These are phyloP conservation scores for Penicillium verhagenii DNA, from an alignment of 495 filamentous ascomycete genomes.

Conservation along the genomic window DNA sequence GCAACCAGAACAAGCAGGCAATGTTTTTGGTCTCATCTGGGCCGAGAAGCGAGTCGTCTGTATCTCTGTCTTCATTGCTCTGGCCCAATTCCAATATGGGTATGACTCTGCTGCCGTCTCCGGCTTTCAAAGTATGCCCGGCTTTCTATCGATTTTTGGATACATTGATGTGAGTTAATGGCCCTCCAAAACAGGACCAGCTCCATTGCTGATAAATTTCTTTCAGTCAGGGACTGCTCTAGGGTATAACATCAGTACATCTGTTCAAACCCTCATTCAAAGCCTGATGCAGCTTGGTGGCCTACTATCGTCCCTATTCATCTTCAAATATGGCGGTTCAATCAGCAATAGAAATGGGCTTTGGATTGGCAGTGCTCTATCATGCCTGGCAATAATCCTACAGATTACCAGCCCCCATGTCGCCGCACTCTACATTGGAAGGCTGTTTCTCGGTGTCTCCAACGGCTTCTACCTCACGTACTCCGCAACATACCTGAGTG, in stretches of 20 bases:
- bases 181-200: background rate
- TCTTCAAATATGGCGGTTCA: constrained; percentile 2
- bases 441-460: constrained; percentile 2
- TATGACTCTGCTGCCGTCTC: constrained; percentile 5
- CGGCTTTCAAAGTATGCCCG: constrained; percentile 4
- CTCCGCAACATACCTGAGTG: constrained; percentile 3
- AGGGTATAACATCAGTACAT: background rate
- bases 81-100: constrained; percentile 5
- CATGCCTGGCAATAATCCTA: background rate
- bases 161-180: background rate
- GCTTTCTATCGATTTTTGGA: constrained; percentile 1
- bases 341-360: constrained; percentile 1
- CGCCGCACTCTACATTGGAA: background rate
- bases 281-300: background rate
- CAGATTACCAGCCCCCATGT: background rate
- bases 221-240: background rate
- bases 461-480: constrained; percentile 4
- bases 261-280: constrained; percentile 1
- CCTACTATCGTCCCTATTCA: background rate
- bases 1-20: no score
- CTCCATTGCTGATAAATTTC: no score
- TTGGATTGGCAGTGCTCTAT: background rate
- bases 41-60: no score
- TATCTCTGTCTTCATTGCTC: no score
- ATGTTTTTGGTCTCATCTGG: no score